phyloP scores from a whole-genome alignment of 2,329 filamentous ascomycete species.

The Fonsecaea pedrosoi region DNA sequence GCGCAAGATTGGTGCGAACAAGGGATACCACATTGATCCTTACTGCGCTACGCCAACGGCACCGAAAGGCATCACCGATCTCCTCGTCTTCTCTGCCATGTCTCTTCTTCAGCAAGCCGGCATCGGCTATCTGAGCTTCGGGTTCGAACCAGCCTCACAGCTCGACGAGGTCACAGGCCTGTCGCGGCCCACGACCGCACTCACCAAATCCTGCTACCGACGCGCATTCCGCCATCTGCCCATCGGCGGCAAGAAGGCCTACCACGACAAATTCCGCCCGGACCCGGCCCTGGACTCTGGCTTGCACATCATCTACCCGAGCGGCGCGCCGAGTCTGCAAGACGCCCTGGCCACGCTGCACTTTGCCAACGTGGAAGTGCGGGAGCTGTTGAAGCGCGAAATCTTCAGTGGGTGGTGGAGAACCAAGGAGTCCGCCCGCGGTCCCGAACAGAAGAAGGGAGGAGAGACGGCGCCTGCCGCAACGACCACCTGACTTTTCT shows the following conservation, averaged over 20 bases:
- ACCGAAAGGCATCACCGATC: conserved; percentile 49
- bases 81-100: conserved; percentile 50
- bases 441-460: neutral
- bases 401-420: conserved; percentile 13
- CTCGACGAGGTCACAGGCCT: conserved; percentile 47
- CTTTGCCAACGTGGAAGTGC: conserved; percentile 49
- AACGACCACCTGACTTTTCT: neutral
- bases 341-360: conserved; percentile 48
- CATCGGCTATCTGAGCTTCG: conserved; percentile 48
- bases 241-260: conserved; percentile 49
- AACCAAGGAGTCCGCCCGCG: neutral
- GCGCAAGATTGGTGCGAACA: conserved; percentile 46
- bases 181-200: conserved; percentile 38
- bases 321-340: conserved; percentile 43
- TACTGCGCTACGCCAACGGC: conserved; percentile 47
- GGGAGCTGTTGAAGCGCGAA: conserved; percentile 34
- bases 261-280: conserved; percentile 50
- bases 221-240: conserved; percentile 46
- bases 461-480: neutral
- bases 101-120: conserved; percentile 45
- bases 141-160: conserved; percentile 47
- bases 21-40: conserved; percentile 53
- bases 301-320: conserved; percentile 49
- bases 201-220: conserved; percentile 45
- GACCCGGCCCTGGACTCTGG: conserved; percentile 44